phyloP scores from a whole-genome alignment of 176 grass and related monocot genomes.

The Rhipidocladum racemiflorum region DNA sequence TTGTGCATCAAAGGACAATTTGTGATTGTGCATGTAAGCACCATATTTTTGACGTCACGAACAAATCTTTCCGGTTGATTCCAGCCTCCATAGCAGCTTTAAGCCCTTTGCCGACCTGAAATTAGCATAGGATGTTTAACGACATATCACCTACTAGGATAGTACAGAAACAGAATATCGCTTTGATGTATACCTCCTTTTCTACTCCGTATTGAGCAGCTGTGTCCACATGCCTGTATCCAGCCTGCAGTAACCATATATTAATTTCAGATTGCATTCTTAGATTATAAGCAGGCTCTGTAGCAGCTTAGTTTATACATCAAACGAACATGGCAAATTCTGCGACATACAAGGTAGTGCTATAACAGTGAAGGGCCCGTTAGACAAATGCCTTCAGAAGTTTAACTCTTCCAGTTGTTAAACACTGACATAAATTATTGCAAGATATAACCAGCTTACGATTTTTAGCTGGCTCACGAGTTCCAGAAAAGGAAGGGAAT shows the following conservation, averaged over 20 bases:
- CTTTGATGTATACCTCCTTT: slow-evolving; percentile 51
- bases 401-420: neutral
- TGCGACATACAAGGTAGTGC: neutral
- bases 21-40: slow-evolving; percentile 3
- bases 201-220: slow-evolving; percentile 58
- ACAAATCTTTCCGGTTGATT: slow-evolving; percentile 67
- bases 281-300: neutral
- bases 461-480: neutral
- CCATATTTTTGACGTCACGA: slow-evolving; percentile 82
- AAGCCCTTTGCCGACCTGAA: slow-evolving; percentile 65
- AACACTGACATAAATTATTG: neutral
- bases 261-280: neutral
- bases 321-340: neutral
- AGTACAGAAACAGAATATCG: neutral
- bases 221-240: slow-evolving; percentile 83
- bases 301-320: neutral
- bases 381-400: neutral
- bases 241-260: slow-evolving; percentile 47
- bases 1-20: neutral
- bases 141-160: neutral
- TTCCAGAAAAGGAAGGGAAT: neutral
- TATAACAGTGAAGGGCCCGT: neutral
- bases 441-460: neutral
- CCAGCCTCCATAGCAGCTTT: slow-evolving; percentile 61
- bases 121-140: neutral